Evolutionary conservation across 371 early-diverging fungal genomes (phyloP).

Genomic region (Mortierella sp.): DNA sequence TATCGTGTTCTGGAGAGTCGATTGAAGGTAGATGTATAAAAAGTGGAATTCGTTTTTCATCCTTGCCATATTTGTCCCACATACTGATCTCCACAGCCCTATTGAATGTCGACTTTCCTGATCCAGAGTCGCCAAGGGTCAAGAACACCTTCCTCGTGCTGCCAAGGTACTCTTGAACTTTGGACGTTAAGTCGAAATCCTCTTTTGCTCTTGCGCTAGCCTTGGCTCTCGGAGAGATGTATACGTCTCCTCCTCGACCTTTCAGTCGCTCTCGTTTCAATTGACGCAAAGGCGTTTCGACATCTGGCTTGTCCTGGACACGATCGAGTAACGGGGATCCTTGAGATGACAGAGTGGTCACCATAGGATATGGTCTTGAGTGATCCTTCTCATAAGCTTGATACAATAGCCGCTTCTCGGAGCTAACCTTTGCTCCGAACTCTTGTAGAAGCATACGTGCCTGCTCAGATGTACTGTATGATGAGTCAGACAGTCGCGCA

Average conservation of each 20-base stretch:
- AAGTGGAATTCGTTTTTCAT: slow-evolving; percentile 12
- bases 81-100: slow-evolving; percentile 4
- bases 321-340: too few species aligned
- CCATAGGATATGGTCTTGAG: too few species aligned
- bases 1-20: slow-evolving; percentile 6
- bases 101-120: slow-evolving; percentile 23
- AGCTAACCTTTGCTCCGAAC: background rate
- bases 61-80: slow-evolving; percentile 14
- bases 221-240: too few species aligned
- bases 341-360: too few species aligned
- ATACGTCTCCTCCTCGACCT: too few species aligned
- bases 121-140: slow-evolving; percentile 17
- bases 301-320: too few species aligned
- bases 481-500: background rate
- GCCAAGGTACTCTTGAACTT: background rate
- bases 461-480: background rate
- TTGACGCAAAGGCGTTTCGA: too few species aligned
- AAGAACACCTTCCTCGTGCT: slow-evolving; percentile 9
- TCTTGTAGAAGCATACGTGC: background rate
- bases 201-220: too few species aligned
- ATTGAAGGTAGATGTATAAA: slow-evolving; percentile 18
- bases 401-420: background rate
- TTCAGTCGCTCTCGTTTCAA: too few species aligned
- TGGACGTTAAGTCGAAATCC: too few species aligned
- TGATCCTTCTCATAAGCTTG: too few species aligned